Evolutionary conservation across 441 rosid genomes (phyloP), one percentile per base, ranked within the genome.

Genomic region (Euphorbia schlechtendalii): DNA sequence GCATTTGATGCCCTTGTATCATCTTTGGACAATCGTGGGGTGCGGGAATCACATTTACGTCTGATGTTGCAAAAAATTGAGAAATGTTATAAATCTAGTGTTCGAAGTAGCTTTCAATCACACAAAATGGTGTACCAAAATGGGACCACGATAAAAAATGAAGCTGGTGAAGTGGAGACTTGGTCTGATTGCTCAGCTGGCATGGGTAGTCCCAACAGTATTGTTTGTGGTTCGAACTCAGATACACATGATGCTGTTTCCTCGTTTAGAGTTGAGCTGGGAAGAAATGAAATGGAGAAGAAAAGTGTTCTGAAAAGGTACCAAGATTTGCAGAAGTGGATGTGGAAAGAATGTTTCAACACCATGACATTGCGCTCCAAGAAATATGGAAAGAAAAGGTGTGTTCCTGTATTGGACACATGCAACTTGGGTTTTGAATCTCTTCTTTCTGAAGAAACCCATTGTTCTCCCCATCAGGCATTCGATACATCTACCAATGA

Each of bases 241-340:
- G n/a, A n/a, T n/a, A n/a, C n/a, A n/a, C n/a, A n/a, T n/a, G n/a
- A n/a, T n/a, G n/a, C n/a, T n/a, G n/a, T n/a, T n/a, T n/a, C n/a
- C n/a, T n/a, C n/a, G n/a, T n/a, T n/a, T n/a, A n/a, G n/a, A n/a
- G 82, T 96, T 69, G 92, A 96, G 83, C 83, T 90, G 30, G 96
- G 96, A 69, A 87, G 82, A 78, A 86, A 81, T 63, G 79, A 81
- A 70, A 59, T 21, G 2, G 97, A 90, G 84, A 87, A 75, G 74
- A 81, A 69, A 68, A 81, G 73, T 61, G 78, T 87, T 56, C 68
- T 86, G 59, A 84, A 75, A 78, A 90, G 99, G 76, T 86, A 90
- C 69, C 87, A 73, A 63, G 94, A 84, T 68, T 86, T 88, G 70
- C 92, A 87, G 80, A 80, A 79, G 69, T 96, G 97, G 97, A 84